These are phyloP conservation scores for Microsporum audouinii DNA, from an alignment of 2,329 filamentous ascomycete genomes.

Conservation along the genomic window DNA sequence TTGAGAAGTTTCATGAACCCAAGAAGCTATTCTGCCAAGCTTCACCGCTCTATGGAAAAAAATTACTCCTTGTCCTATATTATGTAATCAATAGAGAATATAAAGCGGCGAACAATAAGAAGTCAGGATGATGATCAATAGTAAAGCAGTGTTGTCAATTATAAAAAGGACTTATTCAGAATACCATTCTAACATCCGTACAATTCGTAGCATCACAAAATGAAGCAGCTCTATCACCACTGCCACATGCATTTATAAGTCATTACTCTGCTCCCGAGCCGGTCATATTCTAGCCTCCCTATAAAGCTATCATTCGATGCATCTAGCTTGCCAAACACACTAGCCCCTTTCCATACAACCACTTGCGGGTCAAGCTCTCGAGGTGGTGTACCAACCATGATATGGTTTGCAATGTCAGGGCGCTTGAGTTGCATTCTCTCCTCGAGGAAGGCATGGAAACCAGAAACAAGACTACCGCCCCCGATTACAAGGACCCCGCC, in stretches of 20 bases:
- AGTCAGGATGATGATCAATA: background rate
- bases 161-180: background rate
- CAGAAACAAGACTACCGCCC: conserved; percentile 67
- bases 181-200: background rate
- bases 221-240: conserved; percentile 30
- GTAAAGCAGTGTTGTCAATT: too few species aligned
- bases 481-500: conserved; percentile 85
- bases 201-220: background rate
- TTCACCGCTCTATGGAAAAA: background rate
- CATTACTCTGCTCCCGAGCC: conserved; percentile 66
- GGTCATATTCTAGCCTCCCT: conserved; percentile 73
- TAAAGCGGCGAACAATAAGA: background rate
- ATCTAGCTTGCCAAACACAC: conserved; percentile 82
- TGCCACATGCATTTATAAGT: conserved; percentile 67
- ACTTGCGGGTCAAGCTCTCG: conserved; percentile 94
- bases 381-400: conserved; percentile 58
- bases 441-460: conserved; percentile 73
- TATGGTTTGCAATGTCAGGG: conserved; percentile 53
- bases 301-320: conserved; percentile 93
- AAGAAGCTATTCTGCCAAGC: background rate
- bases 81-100: background rate
- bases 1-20: background rate
- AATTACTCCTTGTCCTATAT: background rate
- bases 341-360: conserved; percentile 95
- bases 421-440: conserved; percentile 60